Percentiles rank a stretch among this genome's conserved stretches.
These are phyloP conservation scores for Bryoglossum gracile DNA, from an alignment of 495 filamentous ascomycete genomes.

Conservation along the genomic window DNA sequence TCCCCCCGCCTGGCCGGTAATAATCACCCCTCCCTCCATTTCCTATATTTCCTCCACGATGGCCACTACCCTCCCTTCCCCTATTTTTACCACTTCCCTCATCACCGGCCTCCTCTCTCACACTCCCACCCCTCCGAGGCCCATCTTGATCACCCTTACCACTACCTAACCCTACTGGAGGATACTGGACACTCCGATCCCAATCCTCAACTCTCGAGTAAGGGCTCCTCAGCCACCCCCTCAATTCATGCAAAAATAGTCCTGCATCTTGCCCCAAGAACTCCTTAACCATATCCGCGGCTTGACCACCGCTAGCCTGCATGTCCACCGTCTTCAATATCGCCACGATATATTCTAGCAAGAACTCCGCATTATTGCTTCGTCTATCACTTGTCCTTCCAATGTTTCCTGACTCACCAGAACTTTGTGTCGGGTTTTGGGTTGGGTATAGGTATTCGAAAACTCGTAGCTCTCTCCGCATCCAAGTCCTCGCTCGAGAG, in stretches of 20 bases:
- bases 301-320: slow-evolving; percentile 76
- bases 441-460: slow-evolving; percentile 60
- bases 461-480: slow-evolving; percentile 80
- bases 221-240: slow-evolving; percentile 74
- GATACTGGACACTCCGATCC: slow-evolving; percentile 80
- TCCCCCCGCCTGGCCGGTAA: too few relatives aligned
- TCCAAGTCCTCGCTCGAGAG: slow-evolving; percentile 78
- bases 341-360: slow-evolving; percentile 82
- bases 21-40: too few relatives aligned
- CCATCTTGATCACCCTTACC: too few relatives aligned
- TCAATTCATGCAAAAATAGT: slow-evolving; percentile 79
- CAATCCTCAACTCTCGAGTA: slow-evolving; percentile 61
- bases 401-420: too few relatives aligned
- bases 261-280: slow-evolving; percentile 75
- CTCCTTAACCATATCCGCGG: slow-evolving; percentile 81
- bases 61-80: too few relatives aligned
- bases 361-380: slow-evolving; percentile 75
- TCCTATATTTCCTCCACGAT: too few relatives aligned
- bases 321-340: slow-evolving; percentile 87
- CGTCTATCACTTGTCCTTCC: slow-evolving; percentile 40
- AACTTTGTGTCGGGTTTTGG: slow-evolving; percentile 12
- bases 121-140: too few relatives aligned
- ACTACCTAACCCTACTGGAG: too few relatives aligned
- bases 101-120: too few relatives aligned
- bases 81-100: too few relatives aligned